phyloP scores from a whole-genome alignment of 805 yeast species.

The Metahyphopichia silvanorum region DNA sequence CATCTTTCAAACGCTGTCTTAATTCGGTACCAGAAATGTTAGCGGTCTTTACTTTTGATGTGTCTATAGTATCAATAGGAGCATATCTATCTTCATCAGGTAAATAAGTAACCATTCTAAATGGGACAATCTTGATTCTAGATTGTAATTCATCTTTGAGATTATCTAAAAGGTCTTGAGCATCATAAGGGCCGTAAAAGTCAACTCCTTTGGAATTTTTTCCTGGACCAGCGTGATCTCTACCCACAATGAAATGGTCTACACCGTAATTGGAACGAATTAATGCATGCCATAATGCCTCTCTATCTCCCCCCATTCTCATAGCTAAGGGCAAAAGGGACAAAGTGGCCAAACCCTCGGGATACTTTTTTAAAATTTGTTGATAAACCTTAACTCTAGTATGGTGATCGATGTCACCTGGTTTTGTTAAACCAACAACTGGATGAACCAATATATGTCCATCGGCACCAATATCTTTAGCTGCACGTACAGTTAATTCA shows the following conservation, averaged over 20 bases:
- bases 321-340: slow-evolving; percentile 90
- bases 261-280: slow-evolving; percentile 96
- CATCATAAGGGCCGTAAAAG: slow-evolving; percentile 96
- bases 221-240: slow-evolving; percentile 99
- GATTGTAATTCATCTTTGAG: slow-evolving; percentile 68
- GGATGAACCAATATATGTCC: slow-evolving; percentile 83
- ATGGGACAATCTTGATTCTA: slow-evolving; percentile 83
- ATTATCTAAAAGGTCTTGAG: slow-evolving; percentile 81
- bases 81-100: slow-evolving; percentile 95
- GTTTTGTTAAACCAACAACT: slow-evolving; percentile 94
- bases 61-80: slow-evolving; percentile 88
- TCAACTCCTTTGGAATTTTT: slow-evolving; percentile 82
- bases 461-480: slow-evolving; percentile 84
- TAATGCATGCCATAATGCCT: slow-evolving; percentile 97
- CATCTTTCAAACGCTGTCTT: slow-evolving; percentile 81
- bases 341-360: slow-evolving; percentile 88
- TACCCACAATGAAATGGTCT: slow-evolving; percentile 90
- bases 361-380: slow-evolving; percentile 88
- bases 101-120: slow-evolving; percentile 93
- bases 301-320: slow-evolving; percentile 99
- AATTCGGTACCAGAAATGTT: slow-evolving; percentile 95
- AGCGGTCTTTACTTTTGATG: slow-evolving; percentile 69
- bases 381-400: slow-evolving; percentile 95
- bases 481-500: slow-evolving; percentile 93
- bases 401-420: slow-evolving; percentile 97